These are phyloP conservation scores for Diaporthe sp. DNA, from an alignment of 2,329 filamentous ascomycete genomes.

Conservation along the genomic window DNA sequence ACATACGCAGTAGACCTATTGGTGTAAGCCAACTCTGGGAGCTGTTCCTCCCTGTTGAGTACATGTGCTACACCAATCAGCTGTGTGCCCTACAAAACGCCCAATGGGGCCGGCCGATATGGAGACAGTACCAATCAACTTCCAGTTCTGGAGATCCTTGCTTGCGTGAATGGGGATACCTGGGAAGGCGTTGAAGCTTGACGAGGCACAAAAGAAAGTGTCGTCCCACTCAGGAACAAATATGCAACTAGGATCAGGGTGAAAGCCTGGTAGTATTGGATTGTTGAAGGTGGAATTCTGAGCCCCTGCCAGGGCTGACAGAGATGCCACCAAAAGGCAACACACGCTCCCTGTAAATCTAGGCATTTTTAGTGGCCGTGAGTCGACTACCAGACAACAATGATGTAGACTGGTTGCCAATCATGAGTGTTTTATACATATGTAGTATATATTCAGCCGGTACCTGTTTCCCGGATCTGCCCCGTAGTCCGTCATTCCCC, in stretches of 20 bases:
- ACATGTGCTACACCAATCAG: conserved; percentile 48
- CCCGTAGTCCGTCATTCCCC: background rate
- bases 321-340: background rate
- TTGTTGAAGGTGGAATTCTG: conserved; percentile 49
- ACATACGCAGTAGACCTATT: conserved; percentile 48
- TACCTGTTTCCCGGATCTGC: background rate
- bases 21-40: conserved; percentile 49
- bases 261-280: conserved; percentile 58
- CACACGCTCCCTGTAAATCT: background rate
- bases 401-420: background rate
- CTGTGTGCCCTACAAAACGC: background rate
- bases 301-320: background rate
- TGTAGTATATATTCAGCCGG: background rate
- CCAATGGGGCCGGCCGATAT: background rate
- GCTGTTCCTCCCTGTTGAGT: conserved; percentile 50
- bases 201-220: conserved; percentile 58
- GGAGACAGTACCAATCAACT: conserved; percentile 45
- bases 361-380: conserved; percentile 7
- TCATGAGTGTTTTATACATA: background rate
- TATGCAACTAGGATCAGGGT: conserved; percentile 58
- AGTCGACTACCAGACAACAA: background rate
- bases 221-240: conserved; percentile 52
- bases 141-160: conserved; percentile 57
- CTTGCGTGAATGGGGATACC: conserved; percentile 59
- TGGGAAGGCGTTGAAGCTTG: conserved; percentile 58